phyloP scores from a whole-genome alignment of 2,329 filamentous ascomycete species.

The Pleoardoris graminearum region DNA sequence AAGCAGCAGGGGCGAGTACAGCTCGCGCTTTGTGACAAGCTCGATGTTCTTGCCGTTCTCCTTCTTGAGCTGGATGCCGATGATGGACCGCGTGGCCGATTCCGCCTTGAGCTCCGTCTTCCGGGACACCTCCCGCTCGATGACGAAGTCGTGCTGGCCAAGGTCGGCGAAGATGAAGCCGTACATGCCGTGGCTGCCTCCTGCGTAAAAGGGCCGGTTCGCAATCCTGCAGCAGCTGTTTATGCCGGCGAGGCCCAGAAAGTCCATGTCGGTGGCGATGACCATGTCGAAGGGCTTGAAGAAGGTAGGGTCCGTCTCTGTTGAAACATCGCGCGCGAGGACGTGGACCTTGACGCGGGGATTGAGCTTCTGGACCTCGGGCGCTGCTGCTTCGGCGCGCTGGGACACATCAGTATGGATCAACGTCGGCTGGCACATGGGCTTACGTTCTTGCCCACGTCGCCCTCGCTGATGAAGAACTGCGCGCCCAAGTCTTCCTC shows the following conservation, averaged over 20 bases:
- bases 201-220: slow-evolving; percentile 83
- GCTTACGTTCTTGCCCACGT: slow-evolving; percentile 73
- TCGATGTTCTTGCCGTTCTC: slow-evolving; percentile 70
- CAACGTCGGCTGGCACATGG: not conserved
- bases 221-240: slow-evolving; percentile 84
- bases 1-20: slow-evolving; percentile 86
- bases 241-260: slow-evolving; percentile 73
- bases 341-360: slow-evolving; percentile 78
- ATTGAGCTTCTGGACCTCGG: slow-evolving; percentile 83
- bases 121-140: slow-evolving; percentile 82
- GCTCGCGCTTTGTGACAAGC: slow-evolving; percentile 86
- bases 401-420: slow-evolving; percentile 30
- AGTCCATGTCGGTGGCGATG: slow-evolving; percentile 85
- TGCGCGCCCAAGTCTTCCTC: slow-evolving; percentile 72
- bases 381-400: slow-evolving; percentile 78
- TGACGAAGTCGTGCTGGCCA: slow-evolving; percentile 84
- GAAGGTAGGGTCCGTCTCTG: slow-evolving; percentile 68
- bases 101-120: slow-evolving; percentile 64
- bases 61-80: slow-evolving; percentile 70
- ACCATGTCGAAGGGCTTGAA: slow-evolving; percentile 81
- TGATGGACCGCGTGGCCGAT: slow-evolving; percentile 74
- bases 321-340: slow-evolving; percentile 65
- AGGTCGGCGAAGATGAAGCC: slow-evolving; percentile 95
- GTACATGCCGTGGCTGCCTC: slow-evolving; percentile 84
- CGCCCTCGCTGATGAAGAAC: slow-evolving; percentile 73